phyloP scores from a whole-genome alignment of 768 basidiomycete species.

The Suillus placidus region DNA sequence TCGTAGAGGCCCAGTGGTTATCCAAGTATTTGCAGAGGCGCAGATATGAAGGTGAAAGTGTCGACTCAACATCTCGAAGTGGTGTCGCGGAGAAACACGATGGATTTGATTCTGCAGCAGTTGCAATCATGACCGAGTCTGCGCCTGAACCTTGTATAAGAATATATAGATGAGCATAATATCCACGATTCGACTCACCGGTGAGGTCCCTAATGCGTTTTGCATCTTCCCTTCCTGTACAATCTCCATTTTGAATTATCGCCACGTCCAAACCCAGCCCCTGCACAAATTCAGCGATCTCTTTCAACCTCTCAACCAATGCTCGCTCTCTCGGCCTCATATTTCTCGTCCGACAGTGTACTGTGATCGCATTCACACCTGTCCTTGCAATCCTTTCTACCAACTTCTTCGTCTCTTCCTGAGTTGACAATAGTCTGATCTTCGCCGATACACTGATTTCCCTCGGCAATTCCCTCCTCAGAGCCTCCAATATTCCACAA shows the following conservation, averaged over 20 bases:
- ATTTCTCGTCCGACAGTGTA: conserved; percentile 91
- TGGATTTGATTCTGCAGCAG: conserved; percentile 92
- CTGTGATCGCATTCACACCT: conserved; percentile 86
- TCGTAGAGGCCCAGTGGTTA: conserved; percentile 83
- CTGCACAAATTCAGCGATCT: conserved; percentile 86
- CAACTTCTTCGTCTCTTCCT: conserved; percentile 88
- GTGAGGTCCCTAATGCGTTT: conserved; percentile 74
- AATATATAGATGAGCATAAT: background rate
- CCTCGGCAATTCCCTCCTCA: conserved; percentile 71
- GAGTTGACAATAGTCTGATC: conserved; percentile 84
- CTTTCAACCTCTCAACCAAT: conserved; percentile 72
- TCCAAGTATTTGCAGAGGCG: conserved; percentile 74
- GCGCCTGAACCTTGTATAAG: conserved; percentile 51
- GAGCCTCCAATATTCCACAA: conserved; percentile 81
- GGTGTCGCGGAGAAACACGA: conserved; percentile 79
- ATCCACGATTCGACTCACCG: conserved; percentile 45
- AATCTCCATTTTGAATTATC: conserved; percentile 94
- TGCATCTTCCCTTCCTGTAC: conserved; percentile 75
- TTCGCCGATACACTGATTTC: conserved; percentile 92
- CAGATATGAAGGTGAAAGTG: conserved; percentile 72
- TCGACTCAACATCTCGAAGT: conserved; percentile 66
- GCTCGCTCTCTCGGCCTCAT: conserved; percentile 88
- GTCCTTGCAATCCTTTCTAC: conserved; percentile 86
- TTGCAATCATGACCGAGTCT: conserved; percentile 94
- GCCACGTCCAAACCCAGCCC: conserved; percentile 77